Evolutionary conservation across 345 rosid species (phyloP).

Genomic region (Erysimum cheiranthoides): DNA sequence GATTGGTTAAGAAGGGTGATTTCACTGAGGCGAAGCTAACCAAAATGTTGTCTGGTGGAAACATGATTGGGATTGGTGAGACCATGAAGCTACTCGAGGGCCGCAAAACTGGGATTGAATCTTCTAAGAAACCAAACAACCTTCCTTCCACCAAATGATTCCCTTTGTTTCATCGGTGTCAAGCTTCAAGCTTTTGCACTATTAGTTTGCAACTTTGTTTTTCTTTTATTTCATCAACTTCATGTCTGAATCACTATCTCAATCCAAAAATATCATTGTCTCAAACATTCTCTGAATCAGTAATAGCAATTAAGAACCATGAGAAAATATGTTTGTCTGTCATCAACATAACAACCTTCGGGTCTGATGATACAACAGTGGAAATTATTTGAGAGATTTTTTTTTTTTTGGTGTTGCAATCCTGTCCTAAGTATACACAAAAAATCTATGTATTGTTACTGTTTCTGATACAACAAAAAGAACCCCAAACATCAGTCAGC

Average conservation of each 20-base stretch:
- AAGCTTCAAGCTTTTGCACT: conserved; percentile 12
- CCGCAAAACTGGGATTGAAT: neutral
- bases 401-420: conserved; percentile 29
- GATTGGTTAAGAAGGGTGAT: conserved; percentile 44
- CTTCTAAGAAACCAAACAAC: neutral
- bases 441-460: conserved; percentile 41
- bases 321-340: conserved; percentile 20
- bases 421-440: conserved; percentile 44
- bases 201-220: neutral
- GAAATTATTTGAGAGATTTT: neutral
- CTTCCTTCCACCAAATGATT: neutral
- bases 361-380: conserved; percentile 23
- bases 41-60: conserved; percentile 35
- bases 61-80: conserved; percentile 28
- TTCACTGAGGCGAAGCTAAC: conserved; percentile 35
- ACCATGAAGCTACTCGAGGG: conserved; percentile 37
- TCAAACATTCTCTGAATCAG: conserved; percentile 4
- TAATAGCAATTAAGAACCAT: neutral
- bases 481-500: conserved; percentile 24
- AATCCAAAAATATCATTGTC: neutral
- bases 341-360: conserved; percentile 20
- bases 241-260: neutral
- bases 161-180: neutral
- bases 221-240: neutral
- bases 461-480: conserved; percentile 29